Evolutionary conservation across 345 rosid species (phyloP).

Genomic region (Pseudoturritis turrita): DNA sequence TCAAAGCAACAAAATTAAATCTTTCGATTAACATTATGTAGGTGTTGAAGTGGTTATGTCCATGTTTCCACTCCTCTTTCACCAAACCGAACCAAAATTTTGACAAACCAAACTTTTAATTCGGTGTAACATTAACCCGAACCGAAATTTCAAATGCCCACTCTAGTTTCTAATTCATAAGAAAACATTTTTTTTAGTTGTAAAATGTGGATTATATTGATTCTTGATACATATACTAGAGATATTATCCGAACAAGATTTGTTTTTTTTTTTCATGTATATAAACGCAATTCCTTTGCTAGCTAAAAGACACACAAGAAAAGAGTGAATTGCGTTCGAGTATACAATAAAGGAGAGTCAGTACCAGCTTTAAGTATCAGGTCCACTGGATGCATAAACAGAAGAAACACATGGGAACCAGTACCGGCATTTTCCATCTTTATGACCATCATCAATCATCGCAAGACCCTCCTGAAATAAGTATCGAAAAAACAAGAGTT

Average conservation of each 20-base stretch:
- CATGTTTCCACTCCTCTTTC: neutral
- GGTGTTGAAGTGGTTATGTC: neutral
- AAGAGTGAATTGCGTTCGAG: neutral
- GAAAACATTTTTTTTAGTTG: neutral
- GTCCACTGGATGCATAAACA: neutral
- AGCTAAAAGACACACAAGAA: neutral
- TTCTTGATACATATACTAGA: neutral
- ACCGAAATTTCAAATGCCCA: neutral
- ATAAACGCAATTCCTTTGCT: neutral
- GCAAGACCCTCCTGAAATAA: slow-evolving; percentile 77
- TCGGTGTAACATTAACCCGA: neutral
- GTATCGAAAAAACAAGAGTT: neutral
- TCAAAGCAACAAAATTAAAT: neutral
- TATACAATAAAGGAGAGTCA: neutral
- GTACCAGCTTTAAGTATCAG: slow-evolving; percentile 11
- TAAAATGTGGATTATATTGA: neutral
- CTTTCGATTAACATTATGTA: neutral
- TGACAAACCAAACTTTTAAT: neutral
- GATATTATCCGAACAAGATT: neutral
- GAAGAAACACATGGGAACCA: slow-evolving; percentile 50
- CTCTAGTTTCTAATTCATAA: neutral
- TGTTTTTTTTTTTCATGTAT: neutral
- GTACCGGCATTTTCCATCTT: slow-evolving; percentile 61
- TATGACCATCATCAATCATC: slow-evolving; percentile 75
- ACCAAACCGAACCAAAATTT: neutral